These are phyloP conservation scores for Plenodomus lindquistii DNA, from an alignment of 2,329 filamentous ascomycete genomes.

Conservation along the genomic window DNA sequence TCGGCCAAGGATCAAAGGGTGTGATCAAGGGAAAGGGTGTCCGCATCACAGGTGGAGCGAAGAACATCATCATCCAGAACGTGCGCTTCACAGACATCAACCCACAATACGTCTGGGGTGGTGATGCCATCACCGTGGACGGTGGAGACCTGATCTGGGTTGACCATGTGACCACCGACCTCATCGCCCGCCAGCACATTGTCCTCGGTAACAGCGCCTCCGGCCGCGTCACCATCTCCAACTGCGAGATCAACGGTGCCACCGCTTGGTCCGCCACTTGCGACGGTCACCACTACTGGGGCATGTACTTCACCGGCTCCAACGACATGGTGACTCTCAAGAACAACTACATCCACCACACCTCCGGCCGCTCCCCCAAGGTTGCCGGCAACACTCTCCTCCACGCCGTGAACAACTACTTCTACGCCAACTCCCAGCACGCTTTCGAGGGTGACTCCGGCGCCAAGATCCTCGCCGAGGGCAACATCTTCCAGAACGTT, in stretches of 20 bases:
- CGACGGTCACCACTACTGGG: conserved; percentile 56
- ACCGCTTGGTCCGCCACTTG: conserved; percentile 61
- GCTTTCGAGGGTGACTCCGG: conserved; percentile 57
- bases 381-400: conserved; percentile 60
- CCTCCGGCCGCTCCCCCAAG: conserved; percentile 61
- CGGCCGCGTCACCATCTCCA: conserved; percentile 63
- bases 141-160: conserved; percentile 31
- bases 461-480: conserved; percentile 56
- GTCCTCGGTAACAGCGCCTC: conserved; percentile 60
- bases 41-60: conserved; percentile 45
- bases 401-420: conserved; percentile 67
- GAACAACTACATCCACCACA: conserved; percentile 65
- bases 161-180: conserved; percentile 52
- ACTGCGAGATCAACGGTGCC: conserved; percentile 62
- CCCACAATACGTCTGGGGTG: conserved; percentile 43
- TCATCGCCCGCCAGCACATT: conserved; percentile 64
- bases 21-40: conserved; percentile 63
- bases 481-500: conserved; percentile 63
- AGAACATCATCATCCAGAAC: conserved; percentile 58
- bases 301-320: conserved; percentile 60
- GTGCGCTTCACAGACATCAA: conserved; percentile 51
- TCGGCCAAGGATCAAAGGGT: conserved; percentile 58
- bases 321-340: conserved; percentile 62
- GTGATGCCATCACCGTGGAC: conserved; percentile 40
- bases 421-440: conserved; percentile 58